These are phyloP conservation scores for Aspergillus saccharolyticus DNA, from an alignment of 495 filamentous ascomycete species.

Conservation along the genomic window DNA sequence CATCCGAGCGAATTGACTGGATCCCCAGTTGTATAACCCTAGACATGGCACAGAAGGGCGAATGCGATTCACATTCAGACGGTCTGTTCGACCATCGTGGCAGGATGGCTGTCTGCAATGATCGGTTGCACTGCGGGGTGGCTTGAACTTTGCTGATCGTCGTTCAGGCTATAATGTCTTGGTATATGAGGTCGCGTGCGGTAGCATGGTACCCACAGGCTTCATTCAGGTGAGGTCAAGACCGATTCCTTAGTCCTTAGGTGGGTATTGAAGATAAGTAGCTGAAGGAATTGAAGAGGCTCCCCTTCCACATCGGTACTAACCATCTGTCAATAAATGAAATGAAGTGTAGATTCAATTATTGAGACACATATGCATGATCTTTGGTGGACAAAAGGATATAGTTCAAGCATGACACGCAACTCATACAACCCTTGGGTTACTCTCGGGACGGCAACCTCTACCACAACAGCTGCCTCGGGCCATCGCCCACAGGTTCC, in stretches of 20 bases:
- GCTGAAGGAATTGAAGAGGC: no score
- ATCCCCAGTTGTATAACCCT: neutral
- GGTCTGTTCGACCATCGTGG: neutral
- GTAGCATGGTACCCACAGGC: neutral
- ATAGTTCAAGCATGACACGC: neutral
- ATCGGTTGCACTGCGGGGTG: neutral
- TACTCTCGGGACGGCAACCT: neutral
- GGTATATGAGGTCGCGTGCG: neutral
- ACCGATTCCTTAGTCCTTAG: neutral
- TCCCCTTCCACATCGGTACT: no score
- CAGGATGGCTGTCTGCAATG: neutral
- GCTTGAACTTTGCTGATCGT: neutral
- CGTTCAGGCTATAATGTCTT: neutral
- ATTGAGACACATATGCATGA: neutral
- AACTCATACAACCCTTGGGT: neutral
- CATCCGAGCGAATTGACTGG: neutral
- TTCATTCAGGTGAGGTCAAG: neutral
- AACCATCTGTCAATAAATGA: no score
- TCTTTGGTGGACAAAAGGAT: neutral
- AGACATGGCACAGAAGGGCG: neutral
- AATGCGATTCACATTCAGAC: neutral
- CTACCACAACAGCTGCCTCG: neutral
- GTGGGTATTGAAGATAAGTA: neutral
- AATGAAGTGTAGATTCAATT: neutral
- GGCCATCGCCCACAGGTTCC: neutral